A percentile compares a stretch with the other conserved stretches of the same genome.
phyloP scores from a whole-genome alignment of 2,329 filamentous ascomycete species.

The Penicillium sclerotiorum region DNA sequence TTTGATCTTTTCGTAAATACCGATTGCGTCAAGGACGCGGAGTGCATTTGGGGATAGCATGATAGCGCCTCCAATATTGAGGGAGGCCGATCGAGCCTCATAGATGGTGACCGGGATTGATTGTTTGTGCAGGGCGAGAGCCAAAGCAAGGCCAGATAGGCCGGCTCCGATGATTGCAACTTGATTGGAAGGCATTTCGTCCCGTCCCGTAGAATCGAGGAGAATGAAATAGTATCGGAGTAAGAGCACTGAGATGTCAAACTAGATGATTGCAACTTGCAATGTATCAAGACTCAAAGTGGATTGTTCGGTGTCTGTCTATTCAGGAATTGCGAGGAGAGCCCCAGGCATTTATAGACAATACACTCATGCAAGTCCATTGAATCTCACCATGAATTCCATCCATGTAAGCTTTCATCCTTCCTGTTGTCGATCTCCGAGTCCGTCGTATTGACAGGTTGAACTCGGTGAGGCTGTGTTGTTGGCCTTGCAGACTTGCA shows the following conservation, averaged over 20 bases:
- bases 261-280: neutral
- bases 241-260: neutral
- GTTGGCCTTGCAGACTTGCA: neutral
- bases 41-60: slow-evolving; percentile 64
- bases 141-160: slow-evolving; percentile 57
- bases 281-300: too few relatives aligned
- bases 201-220: neutral
- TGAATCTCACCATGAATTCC: too few relatives aligned
- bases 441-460: too few relatives aligned
- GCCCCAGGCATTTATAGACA: too few relatives aligned
- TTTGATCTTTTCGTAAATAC: slow-evolving; percentile 51
- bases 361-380: too few relatives aligned
- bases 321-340: too few relatives aligned
- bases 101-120: slow-evolving; percentile 56
- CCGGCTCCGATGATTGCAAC: slow-evolving; percentile 54
- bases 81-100: slow-evolving; percentile 50
- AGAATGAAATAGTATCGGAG: neutral
- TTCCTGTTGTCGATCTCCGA: too few relatives aligned
- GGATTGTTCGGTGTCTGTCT: too few relatives aligned
- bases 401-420: too few relatives aligned
- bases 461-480: too few relatives aligned
- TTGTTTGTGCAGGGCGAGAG: slow-evolving; percentile 56
- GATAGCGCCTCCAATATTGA: slow-evolving; percentile 57
- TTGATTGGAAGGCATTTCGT: slow-evolving; percentile 16
- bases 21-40: slow-evolving; percentile 55